Conservation (phyloP, 2,329 filamentous ascomycete species). For the Xylariaceae sp. region DNA sequence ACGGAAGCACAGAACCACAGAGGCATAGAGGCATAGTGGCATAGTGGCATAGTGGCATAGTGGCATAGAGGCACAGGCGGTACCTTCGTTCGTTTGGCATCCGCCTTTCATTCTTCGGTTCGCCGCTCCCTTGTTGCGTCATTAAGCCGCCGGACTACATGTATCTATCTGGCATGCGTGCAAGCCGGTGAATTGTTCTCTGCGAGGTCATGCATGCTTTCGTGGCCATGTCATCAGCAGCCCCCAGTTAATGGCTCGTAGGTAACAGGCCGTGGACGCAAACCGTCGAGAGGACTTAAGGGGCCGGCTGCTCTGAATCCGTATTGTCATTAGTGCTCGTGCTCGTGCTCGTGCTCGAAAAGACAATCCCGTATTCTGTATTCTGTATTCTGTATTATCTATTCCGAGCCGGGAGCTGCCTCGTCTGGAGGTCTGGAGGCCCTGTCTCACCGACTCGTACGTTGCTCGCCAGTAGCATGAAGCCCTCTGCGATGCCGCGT, state of each 20-base stretch:
- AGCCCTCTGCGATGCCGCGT: conserved; percentile 22
- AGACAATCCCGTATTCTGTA: too few relatives aligned
- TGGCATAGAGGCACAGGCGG: background rate
- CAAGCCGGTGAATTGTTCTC: conserved; percentile 33
- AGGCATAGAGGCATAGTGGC: too few relatives aligned
- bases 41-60: too few relatives aligned
- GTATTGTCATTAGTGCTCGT: background rate
- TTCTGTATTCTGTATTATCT: background rate
- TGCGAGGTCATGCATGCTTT: conserved; percentile 41
- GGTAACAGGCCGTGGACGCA: conserved; percentile 30
- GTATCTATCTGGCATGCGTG: conserved; percentile 24
- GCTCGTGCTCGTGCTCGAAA: too few relatives aligned
- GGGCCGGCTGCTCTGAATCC: conserved; percentile 7
- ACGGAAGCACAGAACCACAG: too few relatives aligned
- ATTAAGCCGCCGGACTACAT: conserved; percentile 28
- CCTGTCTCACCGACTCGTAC: conserved; percentile 28
- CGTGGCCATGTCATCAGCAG: conserved; percentile 37
- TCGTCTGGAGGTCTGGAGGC: conserved; percentile 3
- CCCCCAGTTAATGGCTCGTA: conserved; percentile 35
- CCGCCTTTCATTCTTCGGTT: conserved; percentile 24
- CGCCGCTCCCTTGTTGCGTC: conserved; percentile 28
- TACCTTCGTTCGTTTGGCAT: conserved; percentile 27
- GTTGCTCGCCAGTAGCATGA: conserved; percentile 19
- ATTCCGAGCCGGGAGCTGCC: conserved; percentile 13
- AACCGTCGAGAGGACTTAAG: conserved; percentile 11